Percentiles rank a stretch among this genome's conserved stretches.
Conservation (phyloP, 768 basidiomycete genomes). For the Lactarius hengduanensis region DNA sequence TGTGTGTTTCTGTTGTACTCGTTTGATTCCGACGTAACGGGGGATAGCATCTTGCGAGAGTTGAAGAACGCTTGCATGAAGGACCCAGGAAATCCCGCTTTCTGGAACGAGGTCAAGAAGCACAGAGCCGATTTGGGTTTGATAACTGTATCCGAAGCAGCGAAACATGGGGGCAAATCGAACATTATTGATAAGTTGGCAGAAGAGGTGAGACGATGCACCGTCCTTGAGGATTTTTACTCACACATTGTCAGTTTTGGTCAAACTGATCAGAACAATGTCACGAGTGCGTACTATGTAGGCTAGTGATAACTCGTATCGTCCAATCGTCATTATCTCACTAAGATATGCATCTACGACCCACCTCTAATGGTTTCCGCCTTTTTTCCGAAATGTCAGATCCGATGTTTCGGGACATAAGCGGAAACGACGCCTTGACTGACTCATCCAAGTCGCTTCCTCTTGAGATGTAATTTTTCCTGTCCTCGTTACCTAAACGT, state of each 20-base stretch:
- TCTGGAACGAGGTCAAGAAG: slow-evolving; percentile 57
- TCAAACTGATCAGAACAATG: slow-evolving; percentile 4
- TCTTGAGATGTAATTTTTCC: not conserved
- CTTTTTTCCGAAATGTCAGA: not conserved
- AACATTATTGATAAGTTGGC: slow-evolving; percentile 54
- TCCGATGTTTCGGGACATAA: not conserved
- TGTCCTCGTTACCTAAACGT: not conserved
- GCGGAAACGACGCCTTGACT: not conserved
- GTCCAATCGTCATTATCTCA: not conserved
- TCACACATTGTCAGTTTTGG: slow-evolving; percentile 17
- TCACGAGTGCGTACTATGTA: not conserved
- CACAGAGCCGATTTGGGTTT: slow-evolving; percentile 55
- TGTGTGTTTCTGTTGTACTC: slow-evolving; percentile 36
- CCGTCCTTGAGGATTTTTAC: not conserved
- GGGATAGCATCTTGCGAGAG: slow-evolving; percentile 55
- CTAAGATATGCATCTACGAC: not conserved
- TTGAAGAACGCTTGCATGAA: slow-evolving; percentile 55
- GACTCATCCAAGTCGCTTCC: not conserved
- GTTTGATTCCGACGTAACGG: slow-evolving; percentile 3
- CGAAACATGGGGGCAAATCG: slow-evolving; percentile 55
- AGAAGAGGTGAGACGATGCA: slow-evolving; percentile 45
- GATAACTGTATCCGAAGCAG: slow-evolving; percentile 63
- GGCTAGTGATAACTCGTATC: not conserved
- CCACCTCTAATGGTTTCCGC: not conserved
- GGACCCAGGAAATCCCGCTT: slow-evolving; percentile 59